Evolutionary conservation across 176 grass and related monocot species (phyloP).

Genomic region (Phoenix roebelenii): DNA sequence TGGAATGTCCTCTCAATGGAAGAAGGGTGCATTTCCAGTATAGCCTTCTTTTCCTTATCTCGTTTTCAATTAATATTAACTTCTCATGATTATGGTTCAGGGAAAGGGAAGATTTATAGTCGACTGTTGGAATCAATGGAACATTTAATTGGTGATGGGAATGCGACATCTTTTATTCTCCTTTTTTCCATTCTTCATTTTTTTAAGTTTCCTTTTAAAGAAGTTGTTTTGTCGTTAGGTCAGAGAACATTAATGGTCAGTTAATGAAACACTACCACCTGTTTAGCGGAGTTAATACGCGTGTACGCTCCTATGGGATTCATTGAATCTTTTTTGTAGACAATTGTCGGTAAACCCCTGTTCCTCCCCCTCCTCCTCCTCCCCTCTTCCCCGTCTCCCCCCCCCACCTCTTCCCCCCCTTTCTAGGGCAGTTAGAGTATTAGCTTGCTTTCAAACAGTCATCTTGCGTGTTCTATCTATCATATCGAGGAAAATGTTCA

Average conservation of each 20-base stretch:
- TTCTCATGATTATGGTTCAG: too few species aligned
- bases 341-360: too few species aligned
- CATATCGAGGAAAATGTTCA: constrained; percentile 2
- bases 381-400: too few species aligned
- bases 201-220: constrained; percentile 1
- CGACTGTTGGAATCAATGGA: not conserved
- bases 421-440: not conserved
- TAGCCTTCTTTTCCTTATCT: too few species aligned
- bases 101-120: not conserved
- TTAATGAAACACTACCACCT: not conserved
- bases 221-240: not conserved
- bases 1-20: too few species aligned
- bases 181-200: not conserved
- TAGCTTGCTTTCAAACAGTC: not conserved
- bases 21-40: too few species aligned
- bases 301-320: not conserved
- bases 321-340: too few species aligned
- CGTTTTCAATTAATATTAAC: too few species aligned
- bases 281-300: not conserved
- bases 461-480: not conserved
- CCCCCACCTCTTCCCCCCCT: too few species aligned
- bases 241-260: not conserved
- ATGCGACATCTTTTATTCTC: too few species aligned
- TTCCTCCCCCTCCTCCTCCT: too few species aligned
- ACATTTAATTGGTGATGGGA: not conserved